Percentiles rank a stretch among this genome's conserved stretches.
phyloP scores from a whole-genome alignment of 768 basidiomycete species.

The Lentinula guzmanii region DNA sequence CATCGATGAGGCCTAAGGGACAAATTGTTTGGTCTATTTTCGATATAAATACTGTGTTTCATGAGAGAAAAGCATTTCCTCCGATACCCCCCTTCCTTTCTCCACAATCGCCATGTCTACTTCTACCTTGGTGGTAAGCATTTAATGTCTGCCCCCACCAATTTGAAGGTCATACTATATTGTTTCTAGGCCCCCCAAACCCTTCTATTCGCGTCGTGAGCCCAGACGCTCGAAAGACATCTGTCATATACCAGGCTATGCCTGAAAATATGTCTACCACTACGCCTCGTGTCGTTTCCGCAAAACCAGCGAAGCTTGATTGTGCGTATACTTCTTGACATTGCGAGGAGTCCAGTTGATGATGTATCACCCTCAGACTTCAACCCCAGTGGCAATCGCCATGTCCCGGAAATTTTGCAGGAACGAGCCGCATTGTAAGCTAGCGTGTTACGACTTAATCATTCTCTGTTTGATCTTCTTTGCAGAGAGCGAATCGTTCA shows the following conservation, averaged over 20 bases:
- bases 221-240: not conserved
- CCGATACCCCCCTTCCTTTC: not conserved
- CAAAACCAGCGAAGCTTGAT: not conserved
- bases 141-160: not conserved
- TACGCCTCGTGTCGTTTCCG: not conserved
- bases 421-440: not conserved
- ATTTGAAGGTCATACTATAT: not conserved
- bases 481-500: not conserved
- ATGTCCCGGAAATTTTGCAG: not conserved
- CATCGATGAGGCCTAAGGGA: not conserved
- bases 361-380: not conserved
- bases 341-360: too few relatives aligned
- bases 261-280: not conserved
- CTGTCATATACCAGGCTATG: not conserved
- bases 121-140: not conserved
- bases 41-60: not conserved
- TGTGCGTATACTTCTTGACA: not conserved
- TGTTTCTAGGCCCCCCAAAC: not conserved
- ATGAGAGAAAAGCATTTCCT: not conserved
- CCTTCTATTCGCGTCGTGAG: not conserved
- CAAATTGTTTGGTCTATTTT: too few relatives aligned
- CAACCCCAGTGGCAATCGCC: not conserved
- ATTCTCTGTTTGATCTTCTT: not conserved
- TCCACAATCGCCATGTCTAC: not conserved
- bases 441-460: not conserved